These are phyloP conservation scores for Kodamaea suecica DNA, from an alignment of 1,139 yeast genomes.

Conservation along the genomic window DNA sequence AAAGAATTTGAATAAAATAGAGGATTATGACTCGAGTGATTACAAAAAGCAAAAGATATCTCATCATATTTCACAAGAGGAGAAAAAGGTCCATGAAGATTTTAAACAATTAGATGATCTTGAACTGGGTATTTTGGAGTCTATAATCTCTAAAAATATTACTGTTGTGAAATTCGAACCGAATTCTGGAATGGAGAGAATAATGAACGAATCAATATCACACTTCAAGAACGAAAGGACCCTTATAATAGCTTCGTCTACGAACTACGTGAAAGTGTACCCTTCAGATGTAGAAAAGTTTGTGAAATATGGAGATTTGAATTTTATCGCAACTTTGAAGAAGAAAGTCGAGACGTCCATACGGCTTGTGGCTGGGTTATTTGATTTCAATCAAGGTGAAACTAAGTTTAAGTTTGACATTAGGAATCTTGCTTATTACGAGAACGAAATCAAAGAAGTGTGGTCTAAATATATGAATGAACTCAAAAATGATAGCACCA, in stretches of 20 bases:
- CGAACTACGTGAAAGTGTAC: constrained; percentile 5
- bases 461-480: constrained; percentile 11
- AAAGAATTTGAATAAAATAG: background rate
- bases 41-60: background rate
- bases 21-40: background rate
- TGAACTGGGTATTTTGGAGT: constrained; percentile 1
- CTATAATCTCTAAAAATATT: constrained; percentile 6
- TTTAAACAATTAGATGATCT: background rate
- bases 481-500: constrained; percentile 1
- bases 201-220: constrained; percentile 2
- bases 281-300: background rate
- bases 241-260: constrained; percentile 9
- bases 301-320: constrained; percentile 7
- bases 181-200: constrained; percentile 4
- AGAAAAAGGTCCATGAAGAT: background rate
- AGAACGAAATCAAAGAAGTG: constrained; percentile 9
- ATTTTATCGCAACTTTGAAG: constrained; percentile 1
- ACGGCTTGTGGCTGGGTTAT: constrained; percentile 9
- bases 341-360: constrained; percentile 3
- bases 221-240: constrained; percentile 16
- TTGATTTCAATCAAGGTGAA: constrained; percentile 7
- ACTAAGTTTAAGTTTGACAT: constrained; percentile 7
- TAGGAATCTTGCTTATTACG: constrained; percentile 10
- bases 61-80: too few relatives aligned
- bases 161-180: constrained; percentile 4